Conservation (phyloP, 441 rosid species). For the Lepidium campestre region DNA sequence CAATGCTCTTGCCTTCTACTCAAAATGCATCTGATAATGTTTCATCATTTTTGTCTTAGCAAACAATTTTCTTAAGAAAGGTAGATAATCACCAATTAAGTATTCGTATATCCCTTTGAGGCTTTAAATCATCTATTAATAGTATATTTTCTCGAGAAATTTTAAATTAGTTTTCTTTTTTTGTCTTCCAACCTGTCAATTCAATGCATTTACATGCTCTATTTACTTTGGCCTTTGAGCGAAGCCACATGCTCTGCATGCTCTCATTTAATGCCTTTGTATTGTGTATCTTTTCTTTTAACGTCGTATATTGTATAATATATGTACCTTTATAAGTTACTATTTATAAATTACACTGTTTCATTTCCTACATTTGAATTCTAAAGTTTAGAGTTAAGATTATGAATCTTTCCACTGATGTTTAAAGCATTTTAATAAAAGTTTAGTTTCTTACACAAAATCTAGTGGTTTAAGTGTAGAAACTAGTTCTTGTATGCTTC, state of each 20-base stretch:
- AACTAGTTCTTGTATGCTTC: no score
- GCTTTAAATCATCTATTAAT: neutral
- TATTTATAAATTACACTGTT: neutral
- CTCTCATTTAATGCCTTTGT: slow-evolving; percentile 22
- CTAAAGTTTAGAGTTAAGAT: neutral
- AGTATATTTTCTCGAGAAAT: neutral
- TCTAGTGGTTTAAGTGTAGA: no score
- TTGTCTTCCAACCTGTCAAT: slow-evolving; percentile 18
- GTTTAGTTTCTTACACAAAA: no score
- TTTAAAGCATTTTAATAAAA: neutral
- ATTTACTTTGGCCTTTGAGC: slow-evolving; percentile 10
- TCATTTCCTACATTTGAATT: neutral
- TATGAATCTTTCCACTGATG: neutral
- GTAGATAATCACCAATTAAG: neutral
- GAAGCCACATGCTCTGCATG: slow-evolving; percentile 27
- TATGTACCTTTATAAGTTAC: neutral
- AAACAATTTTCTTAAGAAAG: neutral
- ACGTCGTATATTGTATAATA: neutral
- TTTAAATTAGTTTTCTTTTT: neutral
- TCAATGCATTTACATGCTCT: slow-evolving; percentile 22
- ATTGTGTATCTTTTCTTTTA: neutral
- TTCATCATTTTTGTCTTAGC: neutral
- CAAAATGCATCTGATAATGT: neutral
- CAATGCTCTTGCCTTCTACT: neutral
- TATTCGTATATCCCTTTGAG: neutral